These are phyloP conservation scores for Coffea eugenioides DNA, from an alignment of 257 asterid species.

Conservation along the genomic window DNA sequence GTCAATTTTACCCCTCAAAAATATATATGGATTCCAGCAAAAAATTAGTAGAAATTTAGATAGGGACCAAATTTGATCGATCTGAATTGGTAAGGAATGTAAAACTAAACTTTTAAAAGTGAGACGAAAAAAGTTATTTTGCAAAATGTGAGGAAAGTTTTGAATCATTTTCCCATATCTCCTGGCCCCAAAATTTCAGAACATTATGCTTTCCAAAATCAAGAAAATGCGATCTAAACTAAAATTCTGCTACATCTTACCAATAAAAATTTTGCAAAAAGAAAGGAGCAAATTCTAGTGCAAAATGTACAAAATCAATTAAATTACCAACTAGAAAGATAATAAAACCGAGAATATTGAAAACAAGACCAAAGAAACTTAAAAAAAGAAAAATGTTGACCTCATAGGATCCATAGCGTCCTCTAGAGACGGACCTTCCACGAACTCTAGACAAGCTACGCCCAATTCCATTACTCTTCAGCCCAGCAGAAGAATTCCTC, in stretches of 20 bases:
- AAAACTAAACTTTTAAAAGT: too few species aligned
- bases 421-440: constrained; percentile 56
- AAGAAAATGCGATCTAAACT: background rate
- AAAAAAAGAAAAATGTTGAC: constrained; percentile 22
- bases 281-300: background rate
- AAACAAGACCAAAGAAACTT: background rate
- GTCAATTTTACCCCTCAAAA: too few species aligned
- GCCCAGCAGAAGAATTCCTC: constrained; percentile 29
- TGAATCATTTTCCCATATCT: too few species aligned
- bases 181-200: too few species aligned
- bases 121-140: too few species aligned
- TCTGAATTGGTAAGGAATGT: too few species aligned
- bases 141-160: too few species aligned
- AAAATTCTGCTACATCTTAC: background rate
- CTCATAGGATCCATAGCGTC: constrained; percentile 42
- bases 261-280: background rate
- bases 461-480: constrained; percentile 59
- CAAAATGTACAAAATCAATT: background rate
- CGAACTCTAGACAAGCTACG: constrained; percentile 73
- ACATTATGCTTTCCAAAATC: too few species aligned
- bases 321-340: background rate
- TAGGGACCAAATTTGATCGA: too few species aligned
- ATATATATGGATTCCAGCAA: too few species aligned
- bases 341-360: background rate
- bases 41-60: too few species aligned